Evolutionary conservation across 2,329 filamentous ascomycete species (phyloP), one percentile per base, ranked within the genome.

Genomic region (Talaromyces sp.): DNA sequence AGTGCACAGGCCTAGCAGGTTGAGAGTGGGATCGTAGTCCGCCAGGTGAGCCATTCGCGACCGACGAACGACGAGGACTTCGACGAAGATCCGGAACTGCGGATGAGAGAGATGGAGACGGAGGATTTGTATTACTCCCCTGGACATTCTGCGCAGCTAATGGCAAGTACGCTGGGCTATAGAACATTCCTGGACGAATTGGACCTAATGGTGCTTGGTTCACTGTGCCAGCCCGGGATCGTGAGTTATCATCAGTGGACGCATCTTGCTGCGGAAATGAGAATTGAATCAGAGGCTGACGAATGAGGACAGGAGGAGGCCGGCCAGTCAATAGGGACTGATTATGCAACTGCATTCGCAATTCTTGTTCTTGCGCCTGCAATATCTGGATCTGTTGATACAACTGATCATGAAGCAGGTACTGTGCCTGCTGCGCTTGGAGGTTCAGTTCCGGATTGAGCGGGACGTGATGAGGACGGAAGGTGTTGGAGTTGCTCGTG

Each of bases 361-460:
- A 63, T 62, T 81, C 79, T 62, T 81, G 77, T 65, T 81, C 79
- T 65, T 81, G 79, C 21, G 78, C 76, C 64, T 81, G 79, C 21
- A 81, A 73, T 43, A 80, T 71, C 64, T 81, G 79, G 58, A 80
- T 80, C 62, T 81, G 78, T 63, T 80, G 78, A 62, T 77, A 80
- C 1, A 81, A 70, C 62, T 80, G 77, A 62, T 81, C 78, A 63
- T 81, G 78, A 24, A 81, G 70, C 41, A 80, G 66, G 63, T 77
- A 77, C 63, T 80, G 78, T 10, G 79, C 78, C 62, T 80, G 77
- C 59, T 78, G 76, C 17, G 78, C 77, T 57, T 78, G 75, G 58
- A 77, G 66, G 54, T 73, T 74, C 58, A 76, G 64, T 50, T 77
- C 77, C 17, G 73, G 66, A 62, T 67, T 74, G 64, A 74, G 71